Conservation (phyloP, 2,329 filamentous ascomycete species). For the Diaporthe sp. region DNA sequence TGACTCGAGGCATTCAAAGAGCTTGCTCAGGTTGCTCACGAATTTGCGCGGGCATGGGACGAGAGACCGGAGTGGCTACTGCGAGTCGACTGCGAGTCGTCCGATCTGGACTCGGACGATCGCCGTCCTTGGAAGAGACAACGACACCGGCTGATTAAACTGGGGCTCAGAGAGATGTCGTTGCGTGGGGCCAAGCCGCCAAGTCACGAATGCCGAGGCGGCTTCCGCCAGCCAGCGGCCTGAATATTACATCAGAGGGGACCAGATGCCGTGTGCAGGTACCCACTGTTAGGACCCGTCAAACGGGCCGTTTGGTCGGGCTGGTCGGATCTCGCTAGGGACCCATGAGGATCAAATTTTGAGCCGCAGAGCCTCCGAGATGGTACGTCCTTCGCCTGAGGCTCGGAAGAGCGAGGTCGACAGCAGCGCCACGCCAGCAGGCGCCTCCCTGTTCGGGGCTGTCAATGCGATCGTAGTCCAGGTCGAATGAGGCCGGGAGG, state of each 20-base stretch:
- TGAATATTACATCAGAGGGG: constrained; percentile 32
- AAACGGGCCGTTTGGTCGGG: constrained; percentile 36
- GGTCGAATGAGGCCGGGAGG: not conserved
- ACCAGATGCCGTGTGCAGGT: constrained; percentile 19
- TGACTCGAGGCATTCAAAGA: constrained; percentile 16
- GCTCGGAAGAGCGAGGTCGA: constrained; percentile 17
- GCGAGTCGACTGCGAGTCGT: constrained; percentile 24
- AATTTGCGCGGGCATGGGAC: constrained; percentile 15
- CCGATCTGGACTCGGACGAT: constrained; percentile 32
- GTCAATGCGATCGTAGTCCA: not conserved
- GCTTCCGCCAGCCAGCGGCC: constrained; percentile 25
- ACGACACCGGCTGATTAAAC: constrained; percentile 31
- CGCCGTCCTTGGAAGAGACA: constrained; percentile 25
- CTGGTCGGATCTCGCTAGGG: constrained; percentile 24
- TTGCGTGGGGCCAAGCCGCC: constrained; percentile 21
- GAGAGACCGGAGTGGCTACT: constrained; percentile 8
- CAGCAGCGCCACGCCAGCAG: constrained; percentile 5
- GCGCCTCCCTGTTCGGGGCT: constrained; percentile 5
- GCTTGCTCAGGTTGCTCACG: not conserved
- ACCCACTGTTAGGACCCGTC: constrained; percentile 30
- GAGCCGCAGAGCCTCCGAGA: constrained; percentile 36
- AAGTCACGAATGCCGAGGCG: constrained; percentile 32
- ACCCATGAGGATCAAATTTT: constrained; percentile 31
- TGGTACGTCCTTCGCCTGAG: constrained; percentile 33
- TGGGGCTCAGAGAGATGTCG: constrained; percentile 14